A percentile compares a stretch with the other conserved stretches of the same genome.
These are phyloP conservation scores for Mycena epipterygia DNA, from an alignment of 768 basidiomycete genomes.

Conservation along the genomic window DNA sequence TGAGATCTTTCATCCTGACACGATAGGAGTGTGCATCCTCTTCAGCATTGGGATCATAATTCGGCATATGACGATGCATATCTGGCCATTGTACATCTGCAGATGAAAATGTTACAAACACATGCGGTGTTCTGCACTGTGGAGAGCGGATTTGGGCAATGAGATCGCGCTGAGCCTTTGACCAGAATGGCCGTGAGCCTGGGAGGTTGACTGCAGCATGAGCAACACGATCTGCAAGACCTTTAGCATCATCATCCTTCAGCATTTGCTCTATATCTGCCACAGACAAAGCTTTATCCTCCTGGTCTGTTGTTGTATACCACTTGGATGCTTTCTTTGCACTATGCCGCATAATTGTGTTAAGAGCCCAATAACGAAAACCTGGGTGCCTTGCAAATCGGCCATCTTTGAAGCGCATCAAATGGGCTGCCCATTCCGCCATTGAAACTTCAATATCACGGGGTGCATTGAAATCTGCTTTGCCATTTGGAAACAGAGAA, in stretches of 20 bases:
- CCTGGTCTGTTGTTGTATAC: conserved; percentile 31
- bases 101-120: conserved; percentile 43
- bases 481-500: conserved; percentile 40
- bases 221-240: conserved; percentile 32
- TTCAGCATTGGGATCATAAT: conserved; percentile 12
- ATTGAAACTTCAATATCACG: conserved; percentile 25
- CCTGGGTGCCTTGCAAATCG: conserved; percentile 39
- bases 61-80: conserved; percentile 48
- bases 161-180: conserved; percentile 21
- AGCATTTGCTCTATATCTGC: conserved; percentile 39
- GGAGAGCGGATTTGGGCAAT: conserved; percentile 36
- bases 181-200: conserved; percentile 42
- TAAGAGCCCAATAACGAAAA: conserved; percentile 39
- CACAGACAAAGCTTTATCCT: conserved; percentile 28
- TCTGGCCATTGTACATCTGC: conserved; percentile 50
- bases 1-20: conserved; percentile 29
- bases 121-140: conserved; percentile 39
- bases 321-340: conserved; percentile 21
- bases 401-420: conserved; percentile 34
- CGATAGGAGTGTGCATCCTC: conserved; percentile 32
- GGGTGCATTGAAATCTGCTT: conserved; percentile 31
- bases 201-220: conserved; percentile 35
- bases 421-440: conserved; percentile 35
- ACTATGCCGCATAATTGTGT: conserved; percentile 28
- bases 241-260: conserved; percentile 21